phyloP scores from a whole-genome alignment of 2,329 filamentous ascomycete genomes.

The Bisporella sp. region DNA sequence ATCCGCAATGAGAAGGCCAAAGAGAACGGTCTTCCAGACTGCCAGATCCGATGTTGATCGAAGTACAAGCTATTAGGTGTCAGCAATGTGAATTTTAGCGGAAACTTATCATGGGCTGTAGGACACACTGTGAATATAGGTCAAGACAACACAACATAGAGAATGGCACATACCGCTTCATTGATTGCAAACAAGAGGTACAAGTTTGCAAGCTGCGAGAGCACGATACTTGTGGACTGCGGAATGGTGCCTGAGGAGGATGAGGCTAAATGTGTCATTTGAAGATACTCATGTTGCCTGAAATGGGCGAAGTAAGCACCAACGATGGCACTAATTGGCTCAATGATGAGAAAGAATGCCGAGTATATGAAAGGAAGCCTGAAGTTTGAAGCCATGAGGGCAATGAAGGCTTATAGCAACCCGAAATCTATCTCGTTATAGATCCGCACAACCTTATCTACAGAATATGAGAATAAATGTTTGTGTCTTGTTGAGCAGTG shows the following conservation, averaged over 20 bases:
- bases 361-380: constrained; percentile 56
- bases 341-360: constrained; percentile 69
- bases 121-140: not conserved
- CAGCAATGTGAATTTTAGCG: not conserved
- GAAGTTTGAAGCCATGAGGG: constrained; percentile 26
- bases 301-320: constrained; percentile 47
- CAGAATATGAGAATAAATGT: too few relatives aligned
- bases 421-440: too few relatives aligned
- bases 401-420: too few relatives aligned
- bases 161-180: constrained; percentile 44
- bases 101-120: too few relatives aligned
- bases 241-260: constrained; percentile 34
- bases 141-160: not conserved
- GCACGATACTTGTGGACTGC: constrained; percentile 54
- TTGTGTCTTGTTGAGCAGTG: too few relatives aligned
- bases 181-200: constrained; percentile 73
- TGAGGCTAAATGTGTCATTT: constrained; percentile 47
- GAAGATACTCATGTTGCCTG: constrained; percentile 50
- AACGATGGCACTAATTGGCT: constrained; percentile 47
- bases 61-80: constrained; percentile 49
- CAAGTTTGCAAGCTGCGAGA: constrained; percentile 71
- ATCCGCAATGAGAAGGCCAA: constrained; percentile 67
- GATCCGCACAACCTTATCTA: too few relatives aligned
- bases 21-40: constrained; percentile 64
- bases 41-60: constrained; percentile 59